Evolutionary conservation across 2,329 filamentous ascomycete species (phyloP).

Genomic region (Colletotrichum incanum): DNA sequence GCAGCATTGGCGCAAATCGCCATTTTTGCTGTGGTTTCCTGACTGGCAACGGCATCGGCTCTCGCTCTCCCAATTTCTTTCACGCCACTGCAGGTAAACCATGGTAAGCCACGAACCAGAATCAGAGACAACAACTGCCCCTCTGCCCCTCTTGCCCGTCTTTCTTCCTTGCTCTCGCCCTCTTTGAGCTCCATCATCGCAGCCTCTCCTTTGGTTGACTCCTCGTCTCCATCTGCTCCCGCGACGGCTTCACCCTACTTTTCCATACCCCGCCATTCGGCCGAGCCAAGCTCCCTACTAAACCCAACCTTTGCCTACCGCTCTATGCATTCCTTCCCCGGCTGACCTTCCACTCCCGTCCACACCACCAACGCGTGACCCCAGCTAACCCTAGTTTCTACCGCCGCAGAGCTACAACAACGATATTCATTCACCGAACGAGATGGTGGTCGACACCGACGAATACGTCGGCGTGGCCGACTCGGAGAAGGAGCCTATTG

Average conservation of each 20-base stretch:
- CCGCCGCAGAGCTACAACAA: constrained; percentile 63
- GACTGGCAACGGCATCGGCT: constrained; percentile 29
- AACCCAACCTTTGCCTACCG: not conserved
- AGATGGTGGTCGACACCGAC: constrained; percentile 70
- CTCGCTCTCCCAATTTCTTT: constrained; percentile 22
- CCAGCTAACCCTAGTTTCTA: constrained; percentile 27
- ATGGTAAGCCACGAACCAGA: constrained; percentile 35
- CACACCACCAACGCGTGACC: not conserved
- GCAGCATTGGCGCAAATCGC: constrained; percentile 39
- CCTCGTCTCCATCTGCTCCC: constrained; percentile 6
- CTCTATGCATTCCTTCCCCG: constrained; percentile 2
- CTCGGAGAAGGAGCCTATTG: constrained; percentile 66
- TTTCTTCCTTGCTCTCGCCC: constrained; percentile 7
- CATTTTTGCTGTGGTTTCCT: constrained; percentile 30
- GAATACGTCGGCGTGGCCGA: constrained; percentile 68
- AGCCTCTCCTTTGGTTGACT: not conserved
- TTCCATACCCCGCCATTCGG: constrained; percentile 37
- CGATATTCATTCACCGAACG: constrained; percentile 68
- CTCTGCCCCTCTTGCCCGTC: constrained; percentile 19
- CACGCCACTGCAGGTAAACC: constrained; percentile 34
- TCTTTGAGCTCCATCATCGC: constrained; percentile 22
- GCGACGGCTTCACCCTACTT: constrained; percentile 1
- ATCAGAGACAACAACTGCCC: constrained; percentile 12
- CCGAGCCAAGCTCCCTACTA: constrained; percentile 28
- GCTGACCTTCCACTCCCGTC: constrained; percentile 1